phyloP scores from a whole-genome alignment of 768 basidiomycete species.

The Leccinum broughii region DNA sequence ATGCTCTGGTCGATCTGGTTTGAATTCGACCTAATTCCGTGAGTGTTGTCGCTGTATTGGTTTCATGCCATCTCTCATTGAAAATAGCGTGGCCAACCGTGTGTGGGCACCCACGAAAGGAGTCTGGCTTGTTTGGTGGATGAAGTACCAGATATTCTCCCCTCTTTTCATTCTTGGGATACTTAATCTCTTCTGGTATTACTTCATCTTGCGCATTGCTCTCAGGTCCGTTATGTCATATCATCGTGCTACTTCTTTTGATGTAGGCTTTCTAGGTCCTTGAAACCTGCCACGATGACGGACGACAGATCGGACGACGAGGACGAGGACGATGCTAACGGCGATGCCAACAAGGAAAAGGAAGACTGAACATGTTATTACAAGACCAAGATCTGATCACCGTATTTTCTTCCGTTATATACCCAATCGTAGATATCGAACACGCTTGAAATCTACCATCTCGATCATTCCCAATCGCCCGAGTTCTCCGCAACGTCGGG shows the following conservation, averaged over 20 bases:
- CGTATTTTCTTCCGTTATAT: slow-evolving; percentile 7
- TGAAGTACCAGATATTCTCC: slow-evolving; percentile 77
- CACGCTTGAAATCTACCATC: background rate
- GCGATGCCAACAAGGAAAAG: slow-evolving; percentile 29
- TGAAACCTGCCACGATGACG: slow-evolving; percentile 45
- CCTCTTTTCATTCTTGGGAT: slow-evolving; percentile 75
- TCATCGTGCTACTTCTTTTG: slow-evolving; percentile 2
- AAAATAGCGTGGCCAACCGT: slow-evolving; percentile 50
- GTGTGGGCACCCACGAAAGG: slow-evolving; percentile 63
- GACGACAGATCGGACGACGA: slow-evolving; percentile 87
- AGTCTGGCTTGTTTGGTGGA: slow-evolving; percentile 72
- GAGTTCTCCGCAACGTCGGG: slow-evolving; percentile 4
- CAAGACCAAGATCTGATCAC: slow-evolving; percentile 2
- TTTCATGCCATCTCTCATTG: slow-evolving; percentile 5
- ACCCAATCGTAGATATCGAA: slow-evolving; percentile 6
- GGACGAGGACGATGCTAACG: slow-evolving; percentile 40
- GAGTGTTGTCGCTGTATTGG: slow-evolving; percentile 30
- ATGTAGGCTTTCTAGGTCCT: slow-evolving; percentile 43
- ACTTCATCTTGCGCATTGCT: slow-evolving; percentile 76
- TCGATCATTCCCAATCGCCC: slow-evolving; percentile 1
- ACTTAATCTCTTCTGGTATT: slow-evolving; percentile 94
- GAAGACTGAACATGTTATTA: slow-evolving; percentile 28
- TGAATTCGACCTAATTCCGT: slow-evolving; percentile 78
- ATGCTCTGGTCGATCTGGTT: slow-evolving; percentile 88
- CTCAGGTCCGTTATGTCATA: slow-evolving; percentile 52